Percentiles rank a stretch among this genome's conserved stretches.
Conservation (phyloP, 2,329 filamentous ascomycete genomes). For the Aspergillus pseudoviridinutans region DNA sequence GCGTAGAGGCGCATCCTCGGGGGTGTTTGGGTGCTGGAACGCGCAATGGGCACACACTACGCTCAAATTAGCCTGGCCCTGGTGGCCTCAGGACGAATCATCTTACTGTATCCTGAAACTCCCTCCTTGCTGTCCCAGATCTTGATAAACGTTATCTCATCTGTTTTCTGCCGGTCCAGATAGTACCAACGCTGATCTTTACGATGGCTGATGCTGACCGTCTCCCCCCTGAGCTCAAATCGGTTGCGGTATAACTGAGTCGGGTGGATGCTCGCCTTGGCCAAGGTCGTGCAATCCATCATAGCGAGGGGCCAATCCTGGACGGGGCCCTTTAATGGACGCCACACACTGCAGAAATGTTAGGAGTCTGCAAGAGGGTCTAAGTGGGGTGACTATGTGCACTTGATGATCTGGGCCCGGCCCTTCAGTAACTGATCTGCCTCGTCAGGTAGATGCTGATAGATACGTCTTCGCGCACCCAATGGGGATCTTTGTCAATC, state of each 20-base stretch:
- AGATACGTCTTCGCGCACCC: neutral
- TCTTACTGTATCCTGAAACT: neutral
- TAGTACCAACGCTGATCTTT: neutral
- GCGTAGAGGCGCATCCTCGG: neutral
- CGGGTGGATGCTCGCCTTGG: neutral
- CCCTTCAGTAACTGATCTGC: neutral
- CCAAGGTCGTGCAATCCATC: neutral
- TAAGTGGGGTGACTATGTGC: neutral
- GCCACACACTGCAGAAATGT: neutral
- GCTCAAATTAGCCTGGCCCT: neutral
- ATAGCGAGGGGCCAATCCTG: neutral
- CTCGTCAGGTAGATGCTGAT: slow-evolving; percentile 1
- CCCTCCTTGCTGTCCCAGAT: slow-evolving; percentile 2
- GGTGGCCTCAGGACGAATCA: neutral
- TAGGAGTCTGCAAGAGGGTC: neutral
- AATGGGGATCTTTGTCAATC: neutral
- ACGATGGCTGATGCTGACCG: neutral
- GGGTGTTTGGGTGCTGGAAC: slow-evolving; percentile 1
- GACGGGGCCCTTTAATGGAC: neutral
- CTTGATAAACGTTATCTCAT: slow-evolving; percentile 1
- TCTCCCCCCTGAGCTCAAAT: neutral
- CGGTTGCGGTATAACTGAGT: neutral
- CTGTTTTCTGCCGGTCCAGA: neutral
- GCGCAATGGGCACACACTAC: slow-evolving; percentile 1
- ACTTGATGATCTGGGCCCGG: neutral